Conservation (phyloP, 148 eudicot genomes). For the Persicaria maculosa region DNA sequence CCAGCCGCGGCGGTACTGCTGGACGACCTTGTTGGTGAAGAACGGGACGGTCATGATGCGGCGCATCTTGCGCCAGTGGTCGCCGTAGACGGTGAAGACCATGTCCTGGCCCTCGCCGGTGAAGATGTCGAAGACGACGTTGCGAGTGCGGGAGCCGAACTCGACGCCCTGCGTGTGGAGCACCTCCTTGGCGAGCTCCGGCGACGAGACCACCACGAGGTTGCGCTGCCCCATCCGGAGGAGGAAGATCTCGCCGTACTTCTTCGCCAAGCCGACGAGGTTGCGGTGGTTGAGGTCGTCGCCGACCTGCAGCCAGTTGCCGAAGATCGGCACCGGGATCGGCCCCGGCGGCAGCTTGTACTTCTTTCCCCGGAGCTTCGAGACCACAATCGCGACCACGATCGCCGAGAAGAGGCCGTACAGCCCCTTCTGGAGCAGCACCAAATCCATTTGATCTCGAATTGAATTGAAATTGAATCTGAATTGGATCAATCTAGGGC, state of each 20-base stretch:
- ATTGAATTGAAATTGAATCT: background rate
- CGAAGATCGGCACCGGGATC: slow-evolving; percentile 32
- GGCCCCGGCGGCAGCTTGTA: slow-evolving; percentile 33
- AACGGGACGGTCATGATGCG: slow-evolving; percentile 49
- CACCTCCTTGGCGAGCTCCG: slow-evolving; percentile 34
- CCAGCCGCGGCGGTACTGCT: slow-evolving; percentile 32
- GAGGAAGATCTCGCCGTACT: slow-evolving; percentile 30
- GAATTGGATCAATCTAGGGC: background rate
- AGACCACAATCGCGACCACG: background rate
- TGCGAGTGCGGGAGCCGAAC: slow-evolving; percentile 46
- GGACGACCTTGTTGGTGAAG: slow-evolving; percentile 46
- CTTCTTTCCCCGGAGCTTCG: slow-evolving; percentile 6
- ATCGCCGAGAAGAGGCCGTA: background rate
- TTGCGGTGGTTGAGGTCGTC: slow-evolving; percentile 44
- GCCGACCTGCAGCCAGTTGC: slow-evolving; percentile 53
- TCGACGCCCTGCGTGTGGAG: slow-evolving; percentile 48
- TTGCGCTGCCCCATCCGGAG: slow-evolving; percentile 37
- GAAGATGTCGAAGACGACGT: slow-evolving; percentile 50
- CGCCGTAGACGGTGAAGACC: slow-evolving; percentile 46
- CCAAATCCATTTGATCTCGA: background rate
- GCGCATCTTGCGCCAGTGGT: slow-evolving; percentile 52
- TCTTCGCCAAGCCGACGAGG: slow-evolving; percentile 24
- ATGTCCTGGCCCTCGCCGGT: slow-evolving; percentile 47
- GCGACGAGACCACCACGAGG: slow-evolving; percentile 40
- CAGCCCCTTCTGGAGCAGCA: slow-evolving; percentile 6